phyloP scores from a whole-genome alignment of 1,284 basidiomycete species.

The Tetrapyrgos nigripes region DNA sequence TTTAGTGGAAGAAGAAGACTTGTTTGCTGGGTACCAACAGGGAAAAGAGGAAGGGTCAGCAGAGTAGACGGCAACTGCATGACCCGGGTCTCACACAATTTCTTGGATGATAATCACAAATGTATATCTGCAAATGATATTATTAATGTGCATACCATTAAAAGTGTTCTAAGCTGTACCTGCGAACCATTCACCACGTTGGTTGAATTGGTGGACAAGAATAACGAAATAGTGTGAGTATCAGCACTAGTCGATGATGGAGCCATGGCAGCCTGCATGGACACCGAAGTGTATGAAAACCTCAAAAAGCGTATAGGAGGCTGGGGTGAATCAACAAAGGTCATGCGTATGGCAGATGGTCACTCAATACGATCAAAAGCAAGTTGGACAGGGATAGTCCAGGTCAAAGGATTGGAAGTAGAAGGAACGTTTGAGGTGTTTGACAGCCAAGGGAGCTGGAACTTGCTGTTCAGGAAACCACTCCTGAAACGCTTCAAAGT shows the following conservation, averaged over 20 bases:
- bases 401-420: constrained; percentile 15
- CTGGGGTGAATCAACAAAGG: constrained; percentile 19
- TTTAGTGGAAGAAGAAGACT: too few relatives aligned
- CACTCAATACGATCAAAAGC: constrained; percentile 26
- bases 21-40: too few relatives aligned
- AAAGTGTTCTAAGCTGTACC: too few relatives aligned
- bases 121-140: too few relatives aligned
- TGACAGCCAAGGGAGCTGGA: constrained; percentile 33
- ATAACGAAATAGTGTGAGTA: constrained; percentile 4
- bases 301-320: constrained; percentile 19
- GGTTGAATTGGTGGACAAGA: too few relatives aligned
- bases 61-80: too few relatives aligned
- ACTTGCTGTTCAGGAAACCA: constrained; percentile 40
- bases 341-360: too few relatives aligned
- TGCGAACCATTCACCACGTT: too few relatives aligned
- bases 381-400: constrained; percentile 30
- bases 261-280: constrained; percentile 35
- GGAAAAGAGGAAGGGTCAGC: too few relatives aligned
- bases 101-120: too few relatives aligned
- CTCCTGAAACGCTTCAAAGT: constrained; percentile 28
- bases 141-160: too few relatives aligned
- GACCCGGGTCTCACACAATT: too few relatives aligned
- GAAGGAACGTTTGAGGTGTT: constrained; percentile 37
- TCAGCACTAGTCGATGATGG: constrained; percentile 33
- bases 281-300: constrained; percentile 19